These are phyloP conservation scores for Buxus sempervirens DNA, from an alignment of 164 flowering plant species.

Conservation along the genomic window DNA sequence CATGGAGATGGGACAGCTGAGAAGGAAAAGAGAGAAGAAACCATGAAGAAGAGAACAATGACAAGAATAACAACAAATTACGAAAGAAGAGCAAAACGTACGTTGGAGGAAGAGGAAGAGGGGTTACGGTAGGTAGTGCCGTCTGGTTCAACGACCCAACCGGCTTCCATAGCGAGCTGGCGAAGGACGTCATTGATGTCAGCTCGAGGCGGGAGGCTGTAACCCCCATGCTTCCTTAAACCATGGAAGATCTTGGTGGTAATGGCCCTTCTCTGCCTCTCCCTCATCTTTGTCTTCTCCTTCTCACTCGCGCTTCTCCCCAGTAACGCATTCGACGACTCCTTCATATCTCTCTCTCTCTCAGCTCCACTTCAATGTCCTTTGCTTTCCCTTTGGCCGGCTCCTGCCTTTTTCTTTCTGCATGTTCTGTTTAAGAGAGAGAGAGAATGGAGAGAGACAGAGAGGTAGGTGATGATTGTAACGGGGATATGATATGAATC, in stretches of 20 bases:
- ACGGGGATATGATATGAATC: too few relatives aligned
- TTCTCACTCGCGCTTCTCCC: conserved; percentile 37
- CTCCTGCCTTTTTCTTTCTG: too few relatives aligned
- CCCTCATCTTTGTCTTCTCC: conserved; percentile 52
- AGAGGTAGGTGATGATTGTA: neutral
- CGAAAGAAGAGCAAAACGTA: neutral
- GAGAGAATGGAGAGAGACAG: too few relatives aligned
- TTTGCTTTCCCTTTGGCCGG: neutral
- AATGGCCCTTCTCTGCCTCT: conserved; percentile 51
- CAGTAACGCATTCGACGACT: neutral
- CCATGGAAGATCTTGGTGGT: conserved; percentile 56
- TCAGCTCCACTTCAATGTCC: neutral
- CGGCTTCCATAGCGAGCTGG: conserved; percentile 47
- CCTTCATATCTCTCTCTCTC: conserved; percentile 2
- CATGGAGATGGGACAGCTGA: conserved; percentile 1
- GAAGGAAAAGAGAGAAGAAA: neutral
- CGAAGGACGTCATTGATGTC: conserved; percentile 65
- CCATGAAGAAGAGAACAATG: neutral
- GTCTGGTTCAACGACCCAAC: conserved; percentile 53
- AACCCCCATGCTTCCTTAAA: conserved; percentile 47
- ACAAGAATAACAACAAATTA: neutral
- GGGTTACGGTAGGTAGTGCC: conserved; percentile 52
- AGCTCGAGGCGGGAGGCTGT: conserved; percentile 42
- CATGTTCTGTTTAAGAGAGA: too few relatives aligned
- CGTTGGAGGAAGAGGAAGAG: neutral